phyloP scores from a whole-genome alignment of 257 asterid genomes.

The Lycium barbarum region DNA sequence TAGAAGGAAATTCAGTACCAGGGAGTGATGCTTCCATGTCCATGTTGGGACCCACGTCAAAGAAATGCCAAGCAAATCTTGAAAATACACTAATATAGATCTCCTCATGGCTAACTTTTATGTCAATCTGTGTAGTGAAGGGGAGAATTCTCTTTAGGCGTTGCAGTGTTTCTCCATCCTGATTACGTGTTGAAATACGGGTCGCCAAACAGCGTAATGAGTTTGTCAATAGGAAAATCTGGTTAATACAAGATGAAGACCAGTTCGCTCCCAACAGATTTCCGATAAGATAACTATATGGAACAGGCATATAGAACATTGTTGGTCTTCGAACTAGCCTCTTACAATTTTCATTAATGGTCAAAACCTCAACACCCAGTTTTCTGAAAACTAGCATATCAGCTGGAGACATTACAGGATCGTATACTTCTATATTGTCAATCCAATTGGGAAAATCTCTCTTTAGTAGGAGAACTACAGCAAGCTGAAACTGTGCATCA shows the following conservation, averaged over 20 bases:
- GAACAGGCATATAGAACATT: constrained; percentile 17
- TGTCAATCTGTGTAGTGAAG: background rate
- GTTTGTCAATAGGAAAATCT: background rate
- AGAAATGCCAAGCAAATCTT: background rate
- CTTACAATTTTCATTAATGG: background rate
- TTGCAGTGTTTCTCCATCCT: background rate
- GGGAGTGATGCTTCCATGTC: background rate
- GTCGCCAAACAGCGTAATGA: background rate
- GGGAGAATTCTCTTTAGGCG: background rate
- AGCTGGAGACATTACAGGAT: background rate
- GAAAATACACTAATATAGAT: background rate
- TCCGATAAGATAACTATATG: background rate
- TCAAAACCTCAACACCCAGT: constrained; percentile 4
- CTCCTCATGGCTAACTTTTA: background rate
- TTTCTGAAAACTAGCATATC: constrained; percentile 23
- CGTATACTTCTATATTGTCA: background rate
- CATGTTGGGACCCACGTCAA: background rate
- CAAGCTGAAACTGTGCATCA: background rate
- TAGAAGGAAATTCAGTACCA: background rate
- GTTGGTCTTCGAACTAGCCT: constrained; percentile 21
- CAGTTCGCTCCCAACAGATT: constrained; percentile 29
- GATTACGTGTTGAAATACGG: background rate
- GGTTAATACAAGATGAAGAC: constrained; percentile 29
- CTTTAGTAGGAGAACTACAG: background rate
- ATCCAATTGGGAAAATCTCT: constrained; percentile 9